Conservation (phyloP, 176 grass and related monocot species). For the Avena insularis region DNA sequence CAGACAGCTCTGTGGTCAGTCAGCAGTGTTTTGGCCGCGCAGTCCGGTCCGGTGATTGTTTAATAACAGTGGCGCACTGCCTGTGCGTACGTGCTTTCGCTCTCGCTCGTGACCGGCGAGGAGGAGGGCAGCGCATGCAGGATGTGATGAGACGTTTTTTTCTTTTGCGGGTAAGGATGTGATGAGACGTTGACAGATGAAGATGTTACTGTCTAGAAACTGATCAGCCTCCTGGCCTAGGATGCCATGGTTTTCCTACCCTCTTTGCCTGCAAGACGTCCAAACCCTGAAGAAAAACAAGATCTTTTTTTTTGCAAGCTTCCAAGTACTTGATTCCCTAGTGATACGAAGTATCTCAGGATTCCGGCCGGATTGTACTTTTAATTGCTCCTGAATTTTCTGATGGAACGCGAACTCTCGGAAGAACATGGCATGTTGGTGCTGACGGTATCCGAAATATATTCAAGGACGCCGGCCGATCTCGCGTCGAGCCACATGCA, state of each 20-base stretch:
- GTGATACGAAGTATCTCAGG: not conserved
- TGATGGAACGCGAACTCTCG: not conserved
- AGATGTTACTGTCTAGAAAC: not conserved
- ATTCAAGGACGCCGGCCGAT: slow-evolving; percentile 29
- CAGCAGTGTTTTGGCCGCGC: not conserved
- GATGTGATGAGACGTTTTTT: slow-evolving; percentile 22
- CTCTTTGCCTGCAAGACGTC: not conserved
- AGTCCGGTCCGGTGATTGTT: not conserved
- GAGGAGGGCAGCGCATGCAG: slow-evolving; percentile 18
- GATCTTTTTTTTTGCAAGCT: not conserved
- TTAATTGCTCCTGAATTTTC: not conserved
- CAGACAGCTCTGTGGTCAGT: not conserved
- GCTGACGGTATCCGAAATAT: not conserved
- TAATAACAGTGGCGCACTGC: slow-evolving; percentile 3
- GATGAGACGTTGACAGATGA: slow-evolving; percentile 31
- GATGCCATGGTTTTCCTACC: no score
- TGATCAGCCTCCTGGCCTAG: not conserved
- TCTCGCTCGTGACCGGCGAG: not conserved
- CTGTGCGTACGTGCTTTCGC: not conserved
- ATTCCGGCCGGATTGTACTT: not conserved
- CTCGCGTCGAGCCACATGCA: slow-evolving; percentile 36
- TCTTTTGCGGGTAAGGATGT: no score
- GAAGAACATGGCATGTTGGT: slow-evolving; percentile 16
- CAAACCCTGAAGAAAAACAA: not conserved
- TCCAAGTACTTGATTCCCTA: not conserved